These are phyloP conservation scores for Mortierella polycephala DNA, from an alignment of 371 early-diverging fungal species.

Conservation along the genomic window DNA sequence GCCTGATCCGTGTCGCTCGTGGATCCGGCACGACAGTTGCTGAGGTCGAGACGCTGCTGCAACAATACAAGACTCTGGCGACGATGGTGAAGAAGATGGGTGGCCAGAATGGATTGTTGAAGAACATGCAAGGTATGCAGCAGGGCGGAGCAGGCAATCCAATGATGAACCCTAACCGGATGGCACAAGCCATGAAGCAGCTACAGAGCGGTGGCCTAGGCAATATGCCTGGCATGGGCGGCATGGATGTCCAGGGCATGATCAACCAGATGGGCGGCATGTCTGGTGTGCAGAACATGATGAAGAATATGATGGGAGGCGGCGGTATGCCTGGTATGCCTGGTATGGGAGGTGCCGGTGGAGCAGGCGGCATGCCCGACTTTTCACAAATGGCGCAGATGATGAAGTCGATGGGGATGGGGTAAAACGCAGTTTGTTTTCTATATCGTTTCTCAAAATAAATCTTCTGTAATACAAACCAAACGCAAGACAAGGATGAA, in stretches of 20 bases:
- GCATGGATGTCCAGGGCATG: slow-evolving; percentile 79
- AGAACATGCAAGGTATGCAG: slow-evolving; percentile 65
- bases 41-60: slow-evolving; percentile 89
- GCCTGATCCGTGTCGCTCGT: slow-evolving; percentile 89
- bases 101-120: slow-evolving; percentile 89
- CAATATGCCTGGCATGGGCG: slow-evolving; percentile 47
- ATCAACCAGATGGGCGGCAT: slow-evolving; percentile 81
- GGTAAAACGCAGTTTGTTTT: slow-evolving; percentile 5
- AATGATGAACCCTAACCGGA: slow-evolving; percentile 64
- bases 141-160: slow-evolving; percentile 54
- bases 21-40: slow-evolving; percentile 91
- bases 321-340: slow-evolving; percentile 59
- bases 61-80: slow-evolving; percentile 87
- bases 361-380: slow-evolving; percentile 68
- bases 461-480: too few relatives aligned
- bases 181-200: slow-evolving; percentile 77
- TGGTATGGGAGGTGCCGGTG: slow-evolving; percentile 58
- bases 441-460: too few relatives aligned
- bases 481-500: too few relatives aligned
- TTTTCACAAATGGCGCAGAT: slow-evolving; percentile 74
- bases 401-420: slow-evolving; percentile 65
- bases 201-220: slow-evolving; percentile 62
- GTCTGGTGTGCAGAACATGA: slow-evolving; percentile 85
- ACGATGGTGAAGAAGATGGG: slow-evolving; percentile 97
- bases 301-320: slow-evolving; percentile 81